phyloP scores from a whole-genome alignment of 2,329 filamentous ascomycete species.

The Coniochaeta prunicola region DNA sequence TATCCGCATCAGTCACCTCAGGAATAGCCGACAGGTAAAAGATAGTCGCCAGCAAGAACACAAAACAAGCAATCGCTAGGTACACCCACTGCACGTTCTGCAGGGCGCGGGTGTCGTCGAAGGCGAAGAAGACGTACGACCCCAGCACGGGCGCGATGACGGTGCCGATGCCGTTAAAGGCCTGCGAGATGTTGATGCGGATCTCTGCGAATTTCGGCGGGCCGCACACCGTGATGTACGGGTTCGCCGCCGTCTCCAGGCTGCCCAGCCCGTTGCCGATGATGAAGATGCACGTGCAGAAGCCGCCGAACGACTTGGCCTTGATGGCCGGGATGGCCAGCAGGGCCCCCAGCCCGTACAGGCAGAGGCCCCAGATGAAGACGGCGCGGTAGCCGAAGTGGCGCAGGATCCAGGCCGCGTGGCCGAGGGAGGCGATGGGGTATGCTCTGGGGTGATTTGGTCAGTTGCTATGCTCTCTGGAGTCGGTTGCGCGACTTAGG shows the following conservation, averaged over 20 bases:
- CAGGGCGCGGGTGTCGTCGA: conserved; percentile 48
- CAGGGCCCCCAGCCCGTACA: conserved; percentile 58
- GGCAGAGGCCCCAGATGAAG: conserved; percentile 58
- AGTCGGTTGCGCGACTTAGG: not conserved
- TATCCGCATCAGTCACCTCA: conserved; percentile 66
- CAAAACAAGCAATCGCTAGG: conserved; percentile 64
- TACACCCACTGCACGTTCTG: conserved; percentile 72
- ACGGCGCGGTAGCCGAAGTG: conserved; percentile 57
- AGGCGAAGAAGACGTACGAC: conserved; percentile 66
- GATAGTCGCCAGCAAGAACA: conserved; percentile 56
- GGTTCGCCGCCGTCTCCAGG: conserved; percentile 71
- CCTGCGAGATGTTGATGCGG: conserved; percentile 69
- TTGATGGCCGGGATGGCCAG: conserved; percentile 50
- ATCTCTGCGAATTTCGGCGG: conserved; percentile 66
- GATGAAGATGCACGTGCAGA: conserved; percentile 66
- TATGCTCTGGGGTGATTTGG: conserved; percentile 43
- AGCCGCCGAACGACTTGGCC: conserved; percentile 62
- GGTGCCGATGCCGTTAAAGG: conserved; percentile 69
- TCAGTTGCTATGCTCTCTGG: not conserved
- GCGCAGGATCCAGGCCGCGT: conserved; percentile 59
- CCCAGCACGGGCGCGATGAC: conserved; percentile 67
- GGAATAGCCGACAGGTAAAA: conserved; percentile 63
- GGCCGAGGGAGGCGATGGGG: conserved; percentile 61
- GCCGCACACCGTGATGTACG: conserved; percentile 52
- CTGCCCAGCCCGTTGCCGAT: conserved; percentile 68